Evolutionary conservation across 768 basidiomycete species (phyloP).

Genomic region (Tricholoma saponaceum): DNA sequence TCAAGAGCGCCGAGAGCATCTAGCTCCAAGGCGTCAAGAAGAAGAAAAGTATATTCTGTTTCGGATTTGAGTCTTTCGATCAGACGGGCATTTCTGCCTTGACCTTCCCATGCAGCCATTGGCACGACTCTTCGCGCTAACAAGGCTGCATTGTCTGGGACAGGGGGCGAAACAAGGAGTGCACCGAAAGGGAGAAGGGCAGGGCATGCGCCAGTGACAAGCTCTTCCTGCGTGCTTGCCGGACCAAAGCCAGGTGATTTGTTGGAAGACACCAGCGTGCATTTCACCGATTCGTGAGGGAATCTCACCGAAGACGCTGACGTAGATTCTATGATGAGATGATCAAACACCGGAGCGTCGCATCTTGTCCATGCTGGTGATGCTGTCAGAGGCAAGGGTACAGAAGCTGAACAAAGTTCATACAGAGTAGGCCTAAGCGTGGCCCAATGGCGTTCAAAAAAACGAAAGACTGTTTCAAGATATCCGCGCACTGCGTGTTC

Average conservation of each 20-base stretch:
- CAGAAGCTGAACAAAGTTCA: neutral
- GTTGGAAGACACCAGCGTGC: slow-evolving; percentile 27
- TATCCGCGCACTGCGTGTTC: slow-evolving; percentile 25
- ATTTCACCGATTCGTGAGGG: slow-evolving; percentile 19
- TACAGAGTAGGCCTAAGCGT: slow-evolving; percentile 1
- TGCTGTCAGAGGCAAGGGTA: neutral
- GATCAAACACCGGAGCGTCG: slow-evolving; percentile 13
- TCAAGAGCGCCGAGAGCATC: slow-evolving; percentile 9
- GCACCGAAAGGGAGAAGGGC: slow-evolving; percentile 24
- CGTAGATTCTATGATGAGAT: slow-evolving; percentile 18
- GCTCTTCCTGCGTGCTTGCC: slow-evolving; percentile 30
- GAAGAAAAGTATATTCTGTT: slow-evolving; percentile 19
- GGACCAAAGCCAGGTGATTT: slow-evolving; percentile 28
- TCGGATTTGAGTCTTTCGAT: neutral
- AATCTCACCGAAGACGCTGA: slow-evolving; percentile 19
- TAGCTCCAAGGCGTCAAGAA: slow-evolving; percentile 29
- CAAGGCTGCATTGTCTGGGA: slow-evolving; percentile 22
- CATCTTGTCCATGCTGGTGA: slow-evolving; percentile 4
- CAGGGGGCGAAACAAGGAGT: slow-evolving; percentile 25
- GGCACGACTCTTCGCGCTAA: slow-evolving; percentile 19
- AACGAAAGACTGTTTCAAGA: slow-evolving; percentile 24
- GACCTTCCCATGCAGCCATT: slow-evolving; percentile 21
- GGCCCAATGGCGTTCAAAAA: slow-evolving; percentile 15
- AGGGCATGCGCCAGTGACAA: slow-evolving; percentile 27
- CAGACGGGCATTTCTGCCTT: slow-evolving; percentile 21